Base-by-base conservation (phyloP, 2,329 filamentous ascomycete species). In the Verticillium alfalfae region DNA sequence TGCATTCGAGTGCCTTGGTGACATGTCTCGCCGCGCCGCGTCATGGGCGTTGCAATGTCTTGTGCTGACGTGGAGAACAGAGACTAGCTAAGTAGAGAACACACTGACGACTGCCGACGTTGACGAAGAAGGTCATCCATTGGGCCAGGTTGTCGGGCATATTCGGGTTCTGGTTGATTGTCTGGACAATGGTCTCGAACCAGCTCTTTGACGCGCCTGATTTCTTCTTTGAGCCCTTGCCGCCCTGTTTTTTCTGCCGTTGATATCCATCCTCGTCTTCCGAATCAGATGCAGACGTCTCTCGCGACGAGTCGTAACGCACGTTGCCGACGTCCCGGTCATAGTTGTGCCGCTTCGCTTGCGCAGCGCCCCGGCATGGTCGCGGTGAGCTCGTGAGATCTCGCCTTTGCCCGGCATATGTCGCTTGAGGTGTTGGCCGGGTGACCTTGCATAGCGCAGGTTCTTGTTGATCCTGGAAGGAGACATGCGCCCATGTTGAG, bases 41-140 rank as follows among this genome's bases (percentile, higher is more conserved):
- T 88, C 82, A 10, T 89, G 87, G 39, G 90, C 90, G 59, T 89
- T 85, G 87, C 81, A 38, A 97, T 88, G 72, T 97, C 93, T 31
- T 31, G 84, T 81, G 15, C 88, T 87, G 59, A 95, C 86, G 9
- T 89, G 15, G 82, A 78, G 66, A 91, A 85, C 67, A 92, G 84
- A 1, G 84, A 81, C 77, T 88, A 92, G 38, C 91, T 80, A 54
- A 79, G 73, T 89, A 94, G 49, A 87, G 60, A 82, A 75, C 13
- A 81, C 73, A 5, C 74, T 72, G 5, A 88, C 80, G 16, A 90
- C 78, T n/a, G 63, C 85, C 81, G 56, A 87, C 71, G 71, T 92
- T 92, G 76, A 92, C 83, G 2, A 81, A 70, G 3, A 88, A 76
- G 61, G 84, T 81, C 38, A 88, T 73, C 81, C 86, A 88, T 64